phyloP scores from a whole-genome alignment of 306 rosid genomes.

The Ceratonia siliqua region DNA sequence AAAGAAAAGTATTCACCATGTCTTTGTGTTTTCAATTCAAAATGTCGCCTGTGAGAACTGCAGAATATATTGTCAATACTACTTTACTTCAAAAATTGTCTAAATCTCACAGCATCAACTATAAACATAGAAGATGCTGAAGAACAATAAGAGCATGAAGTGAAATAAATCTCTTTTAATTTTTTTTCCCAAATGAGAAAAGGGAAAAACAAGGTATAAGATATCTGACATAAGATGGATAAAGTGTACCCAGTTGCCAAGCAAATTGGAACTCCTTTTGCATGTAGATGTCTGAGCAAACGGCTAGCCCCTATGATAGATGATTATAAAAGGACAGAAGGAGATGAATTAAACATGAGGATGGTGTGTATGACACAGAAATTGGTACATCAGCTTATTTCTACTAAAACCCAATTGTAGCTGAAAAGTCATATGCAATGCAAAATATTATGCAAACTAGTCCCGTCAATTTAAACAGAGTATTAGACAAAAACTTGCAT shows the following conservation, averaged over 20 bases:
- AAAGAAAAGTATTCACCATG: conserved; percentile 73
- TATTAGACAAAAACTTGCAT: neutral
- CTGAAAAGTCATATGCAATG: neutral
- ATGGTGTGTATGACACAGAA: conserved; percentile 6
- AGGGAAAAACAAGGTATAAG: neutral
- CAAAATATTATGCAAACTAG: neutral
- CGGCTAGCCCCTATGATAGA: conserved; percentile 67
- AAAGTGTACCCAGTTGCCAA: conserved; percentile 79
- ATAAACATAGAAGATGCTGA: neutral
- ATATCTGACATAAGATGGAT: neutral
- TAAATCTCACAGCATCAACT: neutral
- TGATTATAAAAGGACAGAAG: conserved; percentile 10
- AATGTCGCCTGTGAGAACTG: conserved; percentile 85
- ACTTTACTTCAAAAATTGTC: neutral
- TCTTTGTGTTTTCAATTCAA: conserved; percentile 80
- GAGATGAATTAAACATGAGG: neutral
- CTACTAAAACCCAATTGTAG: neutral
- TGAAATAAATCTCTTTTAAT: conserved; percentile 23
- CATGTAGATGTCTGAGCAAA: conserved; percentile 74
- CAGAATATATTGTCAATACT: conserved; percentile 14
- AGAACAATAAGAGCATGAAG: neutral
- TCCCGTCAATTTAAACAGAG: conserved; percentile 12
- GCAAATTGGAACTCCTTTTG: conserved; percentile 71
- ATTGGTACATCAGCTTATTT: neutral
- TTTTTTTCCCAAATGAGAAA: neutral